Conservation (phyloP, 2,329 filamentous ascomycete species). For the Lecanosticta acicola region DNA sequence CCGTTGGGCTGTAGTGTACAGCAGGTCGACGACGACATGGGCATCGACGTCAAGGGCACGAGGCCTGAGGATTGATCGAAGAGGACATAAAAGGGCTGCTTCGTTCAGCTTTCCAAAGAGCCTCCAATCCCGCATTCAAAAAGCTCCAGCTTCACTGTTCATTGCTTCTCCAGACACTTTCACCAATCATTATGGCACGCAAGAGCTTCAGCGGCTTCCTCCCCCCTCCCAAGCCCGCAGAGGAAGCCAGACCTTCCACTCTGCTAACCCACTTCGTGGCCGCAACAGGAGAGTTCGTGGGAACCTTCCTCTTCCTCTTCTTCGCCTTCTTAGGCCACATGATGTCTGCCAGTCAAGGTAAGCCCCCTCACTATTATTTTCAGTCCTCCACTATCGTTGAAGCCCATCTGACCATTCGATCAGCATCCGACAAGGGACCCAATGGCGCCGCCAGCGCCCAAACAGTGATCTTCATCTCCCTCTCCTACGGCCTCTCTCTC, state of each 20-base stretch:
- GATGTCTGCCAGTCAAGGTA: constrained; percentile 7
- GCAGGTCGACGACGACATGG: neutral
- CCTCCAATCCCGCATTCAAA: too few species aligned
- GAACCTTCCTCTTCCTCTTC: constrained; percentile 10
- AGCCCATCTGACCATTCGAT: neutral
- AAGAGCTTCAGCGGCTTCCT: too few species aligned
- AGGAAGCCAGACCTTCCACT: neutral
- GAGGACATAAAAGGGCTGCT: neutral
- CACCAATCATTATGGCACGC: too few species aligned
- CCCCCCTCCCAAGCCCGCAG: too few species aligned
- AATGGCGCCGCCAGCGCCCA: constrained; percentile 36
- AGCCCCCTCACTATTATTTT: too few species aligned
- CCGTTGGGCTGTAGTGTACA: neutral
- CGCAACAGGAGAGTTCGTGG: constrained; percentile 10
- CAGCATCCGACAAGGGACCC: constrained; percentile 33
- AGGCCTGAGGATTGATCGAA: neutral
- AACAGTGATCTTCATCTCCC: constrained; percentile 29
- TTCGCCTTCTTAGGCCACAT: constrained; percentile 9
- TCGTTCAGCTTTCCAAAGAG: too few species aligned
- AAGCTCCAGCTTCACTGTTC: too few species aligned
- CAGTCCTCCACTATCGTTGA: too few species aligned
- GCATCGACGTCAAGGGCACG: too few species aligned
- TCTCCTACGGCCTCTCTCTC: constrained; percentile 35
- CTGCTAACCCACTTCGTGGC: constrained; percentile 5
- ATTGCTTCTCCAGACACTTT: too few species aligned